Conservation (phyloP, 2,329 filamentous ascomycete species). For the Atkinsonella hypoxylon region DNA sequence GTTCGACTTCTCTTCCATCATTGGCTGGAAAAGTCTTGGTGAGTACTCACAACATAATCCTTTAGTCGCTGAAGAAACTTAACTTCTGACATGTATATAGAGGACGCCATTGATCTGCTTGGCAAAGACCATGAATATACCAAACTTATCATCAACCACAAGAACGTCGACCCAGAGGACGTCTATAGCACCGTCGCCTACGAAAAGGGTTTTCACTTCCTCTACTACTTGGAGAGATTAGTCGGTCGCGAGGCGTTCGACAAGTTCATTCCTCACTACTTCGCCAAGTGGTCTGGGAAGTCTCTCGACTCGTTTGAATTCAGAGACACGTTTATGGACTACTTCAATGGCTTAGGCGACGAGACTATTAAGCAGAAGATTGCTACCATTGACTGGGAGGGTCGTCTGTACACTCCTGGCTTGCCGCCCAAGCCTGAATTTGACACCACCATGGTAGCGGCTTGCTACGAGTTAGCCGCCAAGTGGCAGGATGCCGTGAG, state of each 20-base stretch:
- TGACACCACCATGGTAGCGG: slow-evolving; percentile 75
- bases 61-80: neutral
- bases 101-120: slow-evolving; percentile 67
- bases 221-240: slow-evolving; percentile 80
- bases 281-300: slow-evolving; percentile 70
- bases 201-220: slow-evolving; percentile 91
- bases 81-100: slow-evolving; percentile 19
- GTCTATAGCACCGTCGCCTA: slow-evolving; percentile 89
- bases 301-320: slow-evolving; percentile 93
- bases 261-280: slow-evolving; percentile 93
- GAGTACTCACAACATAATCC: slow-evolving; percentile 11
- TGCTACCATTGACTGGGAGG: slow-evolving; percentile 74
- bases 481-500: slow-evolving; percentile 61
- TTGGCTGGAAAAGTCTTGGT: slow-evolving; percentile 83
- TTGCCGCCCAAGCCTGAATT: slow-evolving; percentile 84
- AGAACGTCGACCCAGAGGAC: slow-evolving; percentile 88
- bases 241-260: slow-evolving; percentile 82
- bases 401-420: slow-evolving; percentile 78
- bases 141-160: slow-evolving; percentile 75
- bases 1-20: slow-evolving; percentile 89
- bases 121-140: slow-evolving; percentile 86
- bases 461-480: slow-evolving; percentile 69
- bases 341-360: slow-evolving; percentile 61
- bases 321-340: slow-evolving; percentile 74
- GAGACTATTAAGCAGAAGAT: slow-evolving; percentile 51